These are phyloP conservation scores for Hyphopichia wangnamkhiaoensis DNA, from an alignment of 1,139 yeast genomes.

Conservation along the genomic window DNA sequence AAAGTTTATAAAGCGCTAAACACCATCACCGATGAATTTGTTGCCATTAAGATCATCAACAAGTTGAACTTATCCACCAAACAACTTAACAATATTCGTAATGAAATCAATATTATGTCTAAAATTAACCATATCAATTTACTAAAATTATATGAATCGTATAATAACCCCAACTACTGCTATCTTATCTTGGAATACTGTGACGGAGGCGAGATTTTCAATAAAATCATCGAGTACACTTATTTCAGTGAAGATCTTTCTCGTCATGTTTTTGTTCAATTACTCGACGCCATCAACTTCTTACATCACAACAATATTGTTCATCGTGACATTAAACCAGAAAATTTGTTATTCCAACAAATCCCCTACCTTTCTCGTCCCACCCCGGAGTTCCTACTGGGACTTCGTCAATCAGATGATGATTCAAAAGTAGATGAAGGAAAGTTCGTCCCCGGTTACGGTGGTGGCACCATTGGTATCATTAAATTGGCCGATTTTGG, in stretches of 20 bases:
- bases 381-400: constrained; percentile 37
- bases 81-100: constrained; percentile 63
- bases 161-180: constrained; percentile 56
- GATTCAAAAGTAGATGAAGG: constrained; percentile 84
- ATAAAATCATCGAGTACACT: constrained; percentile 87
- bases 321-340: constrained; percentile 95
- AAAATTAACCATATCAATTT: constrained; percentile 71
- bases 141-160: constrained; percentile 68
- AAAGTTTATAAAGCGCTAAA: constrained; percentile 76
- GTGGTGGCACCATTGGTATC: constrained; percentile 54
- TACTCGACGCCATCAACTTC: constrained; percentile 79
- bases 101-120: constrained; percentile 85
- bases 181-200: constrained; percentile 83
- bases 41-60: constrained; percentile 84
- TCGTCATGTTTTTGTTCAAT: constrained; percentile 81
- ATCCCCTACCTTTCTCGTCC: constrained; percentile 49
- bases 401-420: constrained; percentile 74
- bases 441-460: constrained; percentile 57
- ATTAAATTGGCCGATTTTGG: constrained; percentile 63
- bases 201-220: constrained; percentile 93
- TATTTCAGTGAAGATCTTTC: constrained; percentile 86
- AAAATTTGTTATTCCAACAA: constrained; percentile 70
- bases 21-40: constrained; percentile 43
- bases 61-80: constrained; percentile 56
- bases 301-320: constrained; percentile 87